Percentiles rank a stretch among this genome's conserved stretches.
These are phyloP conservation scores for Mariannaea sp. DNA, from an alignment of 2,329 filamentous ascomycete species.

Conservation along the genomic window DNA sequence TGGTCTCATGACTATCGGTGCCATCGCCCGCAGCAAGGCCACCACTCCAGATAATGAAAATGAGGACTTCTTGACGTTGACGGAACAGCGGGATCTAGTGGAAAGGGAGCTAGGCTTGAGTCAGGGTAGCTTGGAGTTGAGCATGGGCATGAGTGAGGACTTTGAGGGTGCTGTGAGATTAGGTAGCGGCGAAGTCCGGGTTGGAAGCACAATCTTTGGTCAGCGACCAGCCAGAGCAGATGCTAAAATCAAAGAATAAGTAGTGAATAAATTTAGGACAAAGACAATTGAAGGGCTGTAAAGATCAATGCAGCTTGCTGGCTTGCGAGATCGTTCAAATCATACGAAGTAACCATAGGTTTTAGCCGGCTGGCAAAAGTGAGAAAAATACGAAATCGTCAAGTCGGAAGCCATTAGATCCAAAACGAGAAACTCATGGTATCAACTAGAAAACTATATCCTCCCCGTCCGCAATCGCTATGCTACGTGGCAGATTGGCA, in stretches of 20 bases:
- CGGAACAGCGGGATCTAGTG: conserved; percentile 72
- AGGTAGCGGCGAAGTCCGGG: conserved; percentile 87
- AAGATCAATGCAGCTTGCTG: too few relatives aligned
- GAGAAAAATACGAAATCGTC: conserved; percentile 10
- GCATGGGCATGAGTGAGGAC: conserved; percentile 98
- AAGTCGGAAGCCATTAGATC: conserved; percentile 20
- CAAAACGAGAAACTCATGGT: conserved; percentile 32
- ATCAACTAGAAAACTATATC: conserved; percentile 35
- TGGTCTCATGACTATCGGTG: conserved; percentile 96
- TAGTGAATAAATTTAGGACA: neutral
- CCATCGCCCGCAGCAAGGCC: conserved; percentile 81
- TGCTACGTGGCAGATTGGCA: conserved; percentile 14
- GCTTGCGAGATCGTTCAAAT: too few relatives aligned
- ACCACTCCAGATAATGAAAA: conserved; percentile 80
- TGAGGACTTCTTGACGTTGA: conserved; percentile 79
- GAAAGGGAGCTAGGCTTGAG: conserved; percentile 53
- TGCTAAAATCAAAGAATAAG: conserved; percentile 66
- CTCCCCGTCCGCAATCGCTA: conserved; percentile 27
- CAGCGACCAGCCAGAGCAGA: conserved; percentile 78
- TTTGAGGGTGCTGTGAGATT: conserved; percentile 85
- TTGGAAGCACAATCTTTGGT: conserved; percentile 95
- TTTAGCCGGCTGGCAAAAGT: neutral
- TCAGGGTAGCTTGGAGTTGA: conserved; percentile 74
- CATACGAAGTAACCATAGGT: too few relatives aligned
- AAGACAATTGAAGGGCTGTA: too few relatives aligned